phyloP scores from a whole-genome alignment of 1,284 basidiomycete species.

The Tylopilus orsonianus region DNA sequence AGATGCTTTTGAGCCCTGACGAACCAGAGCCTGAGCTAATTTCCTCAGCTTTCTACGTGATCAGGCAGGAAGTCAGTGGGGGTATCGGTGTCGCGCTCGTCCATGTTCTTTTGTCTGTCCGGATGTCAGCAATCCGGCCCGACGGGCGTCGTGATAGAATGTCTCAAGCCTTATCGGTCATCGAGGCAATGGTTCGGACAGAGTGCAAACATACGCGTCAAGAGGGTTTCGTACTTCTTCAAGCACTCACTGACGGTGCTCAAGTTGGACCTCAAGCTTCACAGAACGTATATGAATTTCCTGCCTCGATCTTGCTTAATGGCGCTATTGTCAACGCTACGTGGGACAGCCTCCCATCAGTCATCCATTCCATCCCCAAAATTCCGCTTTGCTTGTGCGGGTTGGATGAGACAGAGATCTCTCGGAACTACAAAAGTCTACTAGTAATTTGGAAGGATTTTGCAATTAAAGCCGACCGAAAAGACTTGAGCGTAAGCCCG shows the following conservation, averaged over 20 bases:
- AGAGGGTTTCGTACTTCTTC: conserved; percentile 42
- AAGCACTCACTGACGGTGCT: conserved; percentile 35
- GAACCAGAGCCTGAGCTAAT: conserved; percentile 15
- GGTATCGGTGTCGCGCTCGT: conserved; percentile 43
- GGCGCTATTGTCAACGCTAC: conserved; percentile 29
- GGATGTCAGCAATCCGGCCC: background rate
- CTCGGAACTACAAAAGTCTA: conserved; percentile 44
- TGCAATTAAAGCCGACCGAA: conserved; percentile 18
- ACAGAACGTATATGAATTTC: conserved; percentile 22
- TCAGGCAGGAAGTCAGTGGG: conserved; percentile 45
- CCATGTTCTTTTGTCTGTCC: conserved; percentile 36
- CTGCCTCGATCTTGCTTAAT: conserved; percentile 30
- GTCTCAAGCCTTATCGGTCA: conserved; percentile 36
- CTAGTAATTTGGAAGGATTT: conserved; percentile 40
- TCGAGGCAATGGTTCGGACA: conserved; percentile 40
- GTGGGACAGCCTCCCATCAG: conserved; percentile 21
- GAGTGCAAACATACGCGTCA: conserved; percentile 28
- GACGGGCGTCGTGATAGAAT: conserved; percentile 24
- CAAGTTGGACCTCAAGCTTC: conserved; percentile 12
- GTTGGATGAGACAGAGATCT: conserved; percentile 46
- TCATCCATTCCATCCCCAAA: conserved; percentile 21
- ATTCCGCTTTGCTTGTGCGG: conserved; percentile 35
- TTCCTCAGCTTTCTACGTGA: conserved; percentile 39
- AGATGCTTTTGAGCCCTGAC: conserved; percentile 18
- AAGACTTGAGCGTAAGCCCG: conserved; percentile 28